Evolutionary conservation across 2,329 filamentous ascomycete species (phyloP).

Genomic region (Pestalotiopsis sp.): DNA sequence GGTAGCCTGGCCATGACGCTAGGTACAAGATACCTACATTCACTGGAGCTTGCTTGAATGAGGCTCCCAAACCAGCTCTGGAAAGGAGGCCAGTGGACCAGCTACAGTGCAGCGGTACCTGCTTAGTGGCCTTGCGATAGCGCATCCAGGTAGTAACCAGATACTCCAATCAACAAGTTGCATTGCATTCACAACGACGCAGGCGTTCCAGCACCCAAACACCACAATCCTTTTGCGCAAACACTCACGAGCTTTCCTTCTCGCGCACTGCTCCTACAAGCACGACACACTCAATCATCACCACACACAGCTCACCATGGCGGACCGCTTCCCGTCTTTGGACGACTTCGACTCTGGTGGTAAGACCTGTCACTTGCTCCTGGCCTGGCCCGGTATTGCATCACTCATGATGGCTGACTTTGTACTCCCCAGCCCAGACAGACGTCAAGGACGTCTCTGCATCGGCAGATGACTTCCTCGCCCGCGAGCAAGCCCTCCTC

Average conservation of each 20-base stretch:
- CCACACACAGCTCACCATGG: slow-evolving; percentile 54
- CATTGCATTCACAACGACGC: background rate
- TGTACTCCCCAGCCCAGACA: slow-evolving; percentile 61
- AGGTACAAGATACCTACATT: background rate
- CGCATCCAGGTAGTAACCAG: background rate
- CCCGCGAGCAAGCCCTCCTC: slow-evolving; percentile 85
- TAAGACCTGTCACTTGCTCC: slow-evolving; percentile 34
- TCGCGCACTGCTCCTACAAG: background rate
- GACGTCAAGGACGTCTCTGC: slow-evolving; percentile 61
- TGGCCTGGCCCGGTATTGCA: background rate
- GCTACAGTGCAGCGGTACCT: background rate
- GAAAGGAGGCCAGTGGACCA: background rate
- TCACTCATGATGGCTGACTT: background rate
- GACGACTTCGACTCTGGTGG: slow-evolving; percentile 75
- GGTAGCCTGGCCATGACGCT: background rate
- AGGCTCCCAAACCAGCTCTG: background rate
- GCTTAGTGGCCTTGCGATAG: slow-evolving; percentile 7
- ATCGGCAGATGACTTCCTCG: slow-evolving; percentile 81
- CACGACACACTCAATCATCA: slow-evolving; percentile 4
- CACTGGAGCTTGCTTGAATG: background rate
- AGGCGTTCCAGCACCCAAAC: background rate
- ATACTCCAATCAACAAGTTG: background rate
- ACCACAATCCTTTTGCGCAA: background rate
- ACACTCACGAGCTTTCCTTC: background rate
- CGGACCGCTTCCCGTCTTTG: slow-evolving; percentile 77